Evolutionary conservation across 2,329 filamentous ascomycete species (phyloP).

Genomic region (Berkeleyomyces rouxiae): DNA sequence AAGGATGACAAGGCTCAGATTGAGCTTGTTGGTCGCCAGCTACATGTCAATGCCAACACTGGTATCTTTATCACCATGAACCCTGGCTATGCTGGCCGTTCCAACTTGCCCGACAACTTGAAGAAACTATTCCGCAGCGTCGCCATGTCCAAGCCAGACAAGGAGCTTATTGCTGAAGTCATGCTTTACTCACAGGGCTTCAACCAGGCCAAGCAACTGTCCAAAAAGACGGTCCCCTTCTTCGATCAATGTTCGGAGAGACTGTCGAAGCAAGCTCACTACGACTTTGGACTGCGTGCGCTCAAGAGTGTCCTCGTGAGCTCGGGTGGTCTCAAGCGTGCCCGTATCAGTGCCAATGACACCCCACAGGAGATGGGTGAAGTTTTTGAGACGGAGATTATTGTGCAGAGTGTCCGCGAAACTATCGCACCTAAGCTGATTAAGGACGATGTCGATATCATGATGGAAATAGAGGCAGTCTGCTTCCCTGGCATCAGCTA

Average conservation of each 20-base stretch:
- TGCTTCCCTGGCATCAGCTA: conserved; percentile 92
- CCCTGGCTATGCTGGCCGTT: conserved; percentile 93
- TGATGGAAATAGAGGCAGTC: conserved; percentile 65
- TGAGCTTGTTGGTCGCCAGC: conserved; percentile 79
- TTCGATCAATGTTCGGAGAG: conserved; percentile 75
- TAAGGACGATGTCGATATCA: conserved; percentile 73
- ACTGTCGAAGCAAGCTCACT: conserved; percentile 93
- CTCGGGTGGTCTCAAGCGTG: conserved; percentile 87
- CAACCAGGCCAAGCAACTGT: conserved; percentile 83
- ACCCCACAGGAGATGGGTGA: conserved; percentile 26
- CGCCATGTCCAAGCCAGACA: conserved; percentile 98
- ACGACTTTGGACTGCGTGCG: conserved; percentile 95
- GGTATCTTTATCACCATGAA: conserved; percentile 99
- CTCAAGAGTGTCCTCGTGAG: conserved; percentile 97
- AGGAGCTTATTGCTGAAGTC: conserved; percentile 97
- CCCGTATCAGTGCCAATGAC: conserved; percentile 40
- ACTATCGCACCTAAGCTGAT: conserved; percentile 97
- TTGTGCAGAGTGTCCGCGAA: conserved; percentile 95
- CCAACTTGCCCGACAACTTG: conserved; percentile 93
- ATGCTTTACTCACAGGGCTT: conserved; percentile 99
- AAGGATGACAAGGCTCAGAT: conserved; percentile 78
- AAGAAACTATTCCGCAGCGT: conserved; percentile 99
- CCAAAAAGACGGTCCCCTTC: conserved; percentile 93
- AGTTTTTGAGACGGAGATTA: conserved; percentile 77
- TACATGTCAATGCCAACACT: conserved; percentile 80